These are phyloP conservation scores for Paramecium octaurelia DNA, from an alignment of 73 alveolate genomes.

Conservation along the genomic window DNA sequence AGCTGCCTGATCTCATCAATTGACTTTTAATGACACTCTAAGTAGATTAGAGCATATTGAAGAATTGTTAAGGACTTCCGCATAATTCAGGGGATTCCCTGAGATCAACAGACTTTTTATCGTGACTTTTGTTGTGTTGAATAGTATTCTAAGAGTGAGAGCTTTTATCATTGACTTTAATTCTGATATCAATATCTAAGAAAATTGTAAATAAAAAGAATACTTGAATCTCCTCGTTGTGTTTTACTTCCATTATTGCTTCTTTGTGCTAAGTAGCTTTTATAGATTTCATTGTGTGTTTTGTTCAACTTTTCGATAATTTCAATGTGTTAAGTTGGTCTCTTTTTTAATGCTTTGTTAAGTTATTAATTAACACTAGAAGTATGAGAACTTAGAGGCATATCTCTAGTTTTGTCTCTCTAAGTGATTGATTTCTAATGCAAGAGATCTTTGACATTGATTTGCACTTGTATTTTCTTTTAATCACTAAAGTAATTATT, in stretches of 20 bases:
- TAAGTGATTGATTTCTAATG: neutral
- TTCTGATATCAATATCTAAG: neutral
- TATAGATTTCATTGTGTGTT: conserved; percentile 47
- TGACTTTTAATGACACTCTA: neutral
- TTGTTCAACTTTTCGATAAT: conserved; percentile 28
- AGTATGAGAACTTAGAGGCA: neutral
- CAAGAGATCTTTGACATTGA: conserved; percentile 14
- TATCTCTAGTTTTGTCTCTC: neutral
- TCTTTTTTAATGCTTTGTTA: neutral
- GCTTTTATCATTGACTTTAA: conserved; percentile 16
- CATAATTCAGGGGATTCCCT: neutral
- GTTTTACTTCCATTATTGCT: conserved; percentile 37
- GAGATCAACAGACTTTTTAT: neutral
- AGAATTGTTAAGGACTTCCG: neutral
- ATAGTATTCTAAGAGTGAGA: neutral
- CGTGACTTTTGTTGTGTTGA: neutral
- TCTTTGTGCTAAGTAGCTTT: neutral
- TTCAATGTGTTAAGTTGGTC: conserved; percentile 32
- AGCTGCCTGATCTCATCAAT: neutral
- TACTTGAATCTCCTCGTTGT: conserved; percentile 37
- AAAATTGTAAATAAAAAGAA: neutral
- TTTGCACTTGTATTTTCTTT: conserved; percentile 1
- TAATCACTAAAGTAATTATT: conserved; percentile 43
- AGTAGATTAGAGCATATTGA: neutral
- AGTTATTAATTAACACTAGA: neutral